phyloP scores from a whole-genome alignment of 805 yeast species.

The Metschnikowia similis region DNA sequence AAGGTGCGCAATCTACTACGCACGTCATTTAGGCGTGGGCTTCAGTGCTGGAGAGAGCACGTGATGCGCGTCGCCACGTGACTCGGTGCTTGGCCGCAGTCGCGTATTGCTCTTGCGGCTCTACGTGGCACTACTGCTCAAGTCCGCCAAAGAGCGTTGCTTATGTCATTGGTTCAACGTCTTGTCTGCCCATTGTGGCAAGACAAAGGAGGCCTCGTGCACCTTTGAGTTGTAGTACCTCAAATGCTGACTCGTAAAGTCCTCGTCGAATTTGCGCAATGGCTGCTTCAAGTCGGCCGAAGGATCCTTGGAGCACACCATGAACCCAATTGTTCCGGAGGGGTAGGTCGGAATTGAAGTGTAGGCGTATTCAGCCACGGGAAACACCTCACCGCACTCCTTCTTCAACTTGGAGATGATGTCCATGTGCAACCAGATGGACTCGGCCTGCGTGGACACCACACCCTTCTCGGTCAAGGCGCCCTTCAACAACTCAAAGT shows the following conservation, averaged over 20 bases:
- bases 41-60: not conserved
- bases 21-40: not conserved
- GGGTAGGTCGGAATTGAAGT: conserved; percentile 96
- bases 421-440: conserved; percentile 86
- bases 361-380: conserved; percentile 86
- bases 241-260: conserved; percentile 60
- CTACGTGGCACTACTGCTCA: too few relatives aligned
- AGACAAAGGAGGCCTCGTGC: conserved; percentile 83
- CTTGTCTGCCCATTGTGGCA: conserved; percentile 85
- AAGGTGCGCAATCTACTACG: not conserved
- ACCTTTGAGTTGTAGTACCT: conserved; percentile 79
- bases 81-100: not conserved
- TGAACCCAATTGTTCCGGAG: conserved; percentile 96
- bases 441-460: conserved; percentile 91
- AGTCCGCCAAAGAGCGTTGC: too few relatives aligned
- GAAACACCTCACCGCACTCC: conserved; percentile 82
- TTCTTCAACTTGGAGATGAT: conserved; percentile 77
- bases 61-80: not conserved
- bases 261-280: conserved; percentile 56
- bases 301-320: conserved; percentile 85
- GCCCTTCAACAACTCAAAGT: conserved; percentile 75
- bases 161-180: conserved; percentile 27
- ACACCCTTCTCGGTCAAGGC: conserved; percentile 95
- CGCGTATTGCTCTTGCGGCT: too few relatives aligned
- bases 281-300: conserved; percentile 65